Evolutionary conservation across 352 stramenopile species (phyloP).

Genomic region (Peronospora tabacina): DNA sequence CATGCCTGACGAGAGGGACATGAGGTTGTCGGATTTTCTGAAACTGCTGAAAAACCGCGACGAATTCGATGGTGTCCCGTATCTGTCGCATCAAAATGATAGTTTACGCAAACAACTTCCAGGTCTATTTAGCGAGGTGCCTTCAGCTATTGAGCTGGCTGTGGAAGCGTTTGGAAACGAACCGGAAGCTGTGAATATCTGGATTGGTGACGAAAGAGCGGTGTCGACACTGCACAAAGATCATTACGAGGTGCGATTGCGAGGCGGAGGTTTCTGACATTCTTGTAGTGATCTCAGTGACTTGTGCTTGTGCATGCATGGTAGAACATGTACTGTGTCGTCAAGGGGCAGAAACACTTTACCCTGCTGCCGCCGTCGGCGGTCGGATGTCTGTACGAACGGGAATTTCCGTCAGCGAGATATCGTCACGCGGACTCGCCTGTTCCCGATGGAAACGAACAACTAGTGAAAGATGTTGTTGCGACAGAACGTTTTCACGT

Average conservation of each 20-base stretch:
- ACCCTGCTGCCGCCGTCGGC: constrained; percentile 85
- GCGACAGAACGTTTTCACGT: constrained; percentile 44
- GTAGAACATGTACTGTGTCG: constrained; percentile 96
- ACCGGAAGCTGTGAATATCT: constrained; percentile 92
- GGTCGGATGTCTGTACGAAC: constrained; percentile 86
- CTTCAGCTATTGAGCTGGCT: constrained; percentile 44
- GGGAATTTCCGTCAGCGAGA: constrained; percentile 48
- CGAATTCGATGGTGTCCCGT: constrained; percentile 63
- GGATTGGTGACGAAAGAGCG: constrained; percentile 93
- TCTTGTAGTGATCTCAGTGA: not conserved
- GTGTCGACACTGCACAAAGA: constrained; percentile 97
- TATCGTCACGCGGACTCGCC: constrained; percentile 40
- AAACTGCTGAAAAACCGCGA: constrained; percentile 39
- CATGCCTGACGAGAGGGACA: constrained; percentile 75
- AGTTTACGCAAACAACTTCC: constrained; percentile 68
- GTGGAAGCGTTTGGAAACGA: constrained; percentile 71
- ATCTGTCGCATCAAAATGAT: constrained; percentile 83
- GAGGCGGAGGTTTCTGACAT: too few relatives aligned
- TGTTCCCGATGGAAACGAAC: constrained; percentile 6
- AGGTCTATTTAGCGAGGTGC: constrained; percentile 53
- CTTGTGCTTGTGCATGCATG: constrained; percentile 3
- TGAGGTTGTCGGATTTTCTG: constrained; percentile 58
- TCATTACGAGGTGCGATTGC: constrained; percentile 86
- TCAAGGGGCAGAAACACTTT: constrained; percentile 94
- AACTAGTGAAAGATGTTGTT: constrained; percentile 20